Base-by-base conservation (phyloP, 148 eudicot genomes). In the Chenopodium formosanum region DNA sequence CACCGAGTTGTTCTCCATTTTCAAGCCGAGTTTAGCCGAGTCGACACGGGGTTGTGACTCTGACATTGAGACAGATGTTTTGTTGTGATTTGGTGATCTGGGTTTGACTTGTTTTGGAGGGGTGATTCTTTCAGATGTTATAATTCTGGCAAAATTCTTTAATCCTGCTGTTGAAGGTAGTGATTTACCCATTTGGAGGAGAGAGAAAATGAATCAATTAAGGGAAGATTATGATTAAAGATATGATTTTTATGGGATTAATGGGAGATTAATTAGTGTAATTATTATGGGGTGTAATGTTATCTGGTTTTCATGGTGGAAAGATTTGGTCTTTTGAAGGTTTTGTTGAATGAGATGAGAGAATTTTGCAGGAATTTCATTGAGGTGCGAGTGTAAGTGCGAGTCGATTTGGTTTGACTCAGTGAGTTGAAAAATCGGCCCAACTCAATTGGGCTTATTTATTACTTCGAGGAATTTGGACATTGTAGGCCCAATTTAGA, bases 171-270 rank as follows among this genome's bases (percentile, higher is more conserved):
- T 7, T n/a, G 84, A 83, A 47, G 89, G 89, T 44, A 89, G 74
- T 46, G 92, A 77, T 78, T 85, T 89, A 20, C 89, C 92, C 90
- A 88, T 88, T 31, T 60, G 53, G 62, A 56, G 1, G 3, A 32
- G 27, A n/a, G 20, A 19, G 23, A 17, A 8, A 20, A 3, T 34
- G 0, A 40, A 3, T 4, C 0, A 3, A 25, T 46, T 4, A 29
- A 23, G 16, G 60, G 32, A 44, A 40, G 23, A 27, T 14, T 73
- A 11, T 7, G 20, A 63, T 22, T 64, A 27, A 9, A 20, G 13
- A 37, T 17, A 7, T 8, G 29, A 9, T 2, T 44, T 44, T 72
- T 19, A 20, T 71, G 75, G 74, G 62, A 40, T 19, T 2, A 68
- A 25, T 66, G n/a, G 73, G 72, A 13, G 37, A 23, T 17, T 4